These are phyloP conservation scores for Elsinoe arachidis DNA, from an alignment of 2,329 filamentous ascomycete genomes.

Conservation along the genomic window DNA sequence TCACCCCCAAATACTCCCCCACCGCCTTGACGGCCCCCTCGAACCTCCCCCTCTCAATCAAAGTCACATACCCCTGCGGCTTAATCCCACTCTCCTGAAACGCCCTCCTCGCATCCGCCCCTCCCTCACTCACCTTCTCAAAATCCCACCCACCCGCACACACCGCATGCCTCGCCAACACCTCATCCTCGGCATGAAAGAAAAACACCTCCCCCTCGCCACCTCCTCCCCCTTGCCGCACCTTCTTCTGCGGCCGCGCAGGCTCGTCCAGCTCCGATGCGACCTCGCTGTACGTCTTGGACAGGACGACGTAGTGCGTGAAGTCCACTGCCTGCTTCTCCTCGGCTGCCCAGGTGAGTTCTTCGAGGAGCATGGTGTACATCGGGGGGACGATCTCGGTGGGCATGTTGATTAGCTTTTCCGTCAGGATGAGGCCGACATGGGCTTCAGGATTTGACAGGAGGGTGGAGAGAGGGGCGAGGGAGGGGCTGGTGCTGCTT, in stretches of 20 bases:
- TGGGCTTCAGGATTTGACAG: conserved; percentile 39
- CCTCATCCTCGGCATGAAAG: conserved; percentile 94
- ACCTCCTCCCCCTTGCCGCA: conserved; percentile 36
- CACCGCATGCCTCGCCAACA: conserved; percentile 66
- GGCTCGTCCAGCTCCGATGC: conserved; percentile 68
- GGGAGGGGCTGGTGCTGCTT: conserved; percentile 43
- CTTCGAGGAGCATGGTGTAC: conserved; percentile 88
- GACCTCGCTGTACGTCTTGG: conserved; percentile 86
- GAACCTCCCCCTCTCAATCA: conserved; percentile 76
- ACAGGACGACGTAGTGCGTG: conserved; percentile 83
- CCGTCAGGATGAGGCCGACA: conserved; percentile 79
- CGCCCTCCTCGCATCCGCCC: conserved; percentile 83
- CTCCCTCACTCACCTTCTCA: conserved; percentile 69
- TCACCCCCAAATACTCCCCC: conserved; percentile 55
- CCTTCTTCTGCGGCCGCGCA: conserved; percentile 56
- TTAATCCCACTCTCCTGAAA: conserved; percentile 91
- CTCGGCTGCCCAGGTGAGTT: conserved; percentile 78
- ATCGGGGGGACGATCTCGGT: conserved; percentile 83
- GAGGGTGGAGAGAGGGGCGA: conserved; percentile 38
- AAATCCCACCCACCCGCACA: conserved; percentile 67
- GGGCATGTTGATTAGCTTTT: conserved; percentile 95
- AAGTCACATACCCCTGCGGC: conserved; percentile 72
- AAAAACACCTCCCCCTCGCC: conserved; percentile 58
- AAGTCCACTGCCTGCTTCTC: conserved; percentile 90
- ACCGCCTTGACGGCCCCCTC: conserved; percentile 67